Evolutionary conservation across 2,329 filamentous ascomycete species (phyloP).

Genomic region (Coleophoma crateriformis): DNA sequence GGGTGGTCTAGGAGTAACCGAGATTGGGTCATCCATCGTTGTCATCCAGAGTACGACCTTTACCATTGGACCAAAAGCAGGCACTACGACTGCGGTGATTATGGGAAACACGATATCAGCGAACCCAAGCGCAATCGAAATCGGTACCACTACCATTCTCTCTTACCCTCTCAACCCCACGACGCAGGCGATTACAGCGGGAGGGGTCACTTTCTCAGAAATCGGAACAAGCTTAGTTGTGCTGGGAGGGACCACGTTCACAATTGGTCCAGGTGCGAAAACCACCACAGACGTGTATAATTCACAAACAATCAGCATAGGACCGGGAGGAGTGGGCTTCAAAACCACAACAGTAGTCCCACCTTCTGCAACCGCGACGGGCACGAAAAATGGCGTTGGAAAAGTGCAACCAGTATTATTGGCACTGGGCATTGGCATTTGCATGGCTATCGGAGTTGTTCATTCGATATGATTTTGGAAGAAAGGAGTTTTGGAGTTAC

Average conservation of each 20-base stretch:
- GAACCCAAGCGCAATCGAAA: conserved; percentile 39
- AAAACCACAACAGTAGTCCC: conserved; percentile 18
- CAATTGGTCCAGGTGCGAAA: conserved; percentile 1
- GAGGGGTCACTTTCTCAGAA: conserved; percentile 17
- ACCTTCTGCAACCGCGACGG: conserved; percentile 3
- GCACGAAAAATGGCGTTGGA: conserved; percentile 9
- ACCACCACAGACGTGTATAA: conserved; percentile 1
- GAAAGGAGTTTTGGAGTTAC: conserved; percentile 2
- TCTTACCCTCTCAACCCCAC: conserved; percentile 15
- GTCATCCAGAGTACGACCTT: conserved; percentile 46
- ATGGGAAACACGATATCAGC: conserved; percentile 46
- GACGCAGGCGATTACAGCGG: conserved; percentile 14
- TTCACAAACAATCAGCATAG: conserved; percentile 13
- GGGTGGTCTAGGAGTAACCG: conserved; percentile 19
- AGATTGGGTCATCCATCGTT: conserved; percentile 26
- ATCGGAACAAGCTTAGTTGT: conserved; percentile 14
- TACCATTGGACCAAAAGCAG: conserved; percentile 40
- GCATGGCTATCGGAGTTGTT: conserved; percentile 4
- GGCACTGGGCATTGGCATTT: conserved; percentile 5
- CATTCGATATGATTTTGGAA: conserved; percentile 8
- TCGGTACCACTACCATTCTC: conserved; percentile 12
- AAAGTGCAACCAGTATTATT: conserved; percentile 3
- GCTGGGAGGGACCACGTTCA: conserved; percentile 20
- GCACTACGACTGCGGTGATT: conserved; percentile 38
- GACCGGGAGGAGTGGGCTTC: conserved; percentile 21